phyloP scores from a whole-genome alignment of 768 basidiomycete genomes.

The Suillus decipiens region DNA sequence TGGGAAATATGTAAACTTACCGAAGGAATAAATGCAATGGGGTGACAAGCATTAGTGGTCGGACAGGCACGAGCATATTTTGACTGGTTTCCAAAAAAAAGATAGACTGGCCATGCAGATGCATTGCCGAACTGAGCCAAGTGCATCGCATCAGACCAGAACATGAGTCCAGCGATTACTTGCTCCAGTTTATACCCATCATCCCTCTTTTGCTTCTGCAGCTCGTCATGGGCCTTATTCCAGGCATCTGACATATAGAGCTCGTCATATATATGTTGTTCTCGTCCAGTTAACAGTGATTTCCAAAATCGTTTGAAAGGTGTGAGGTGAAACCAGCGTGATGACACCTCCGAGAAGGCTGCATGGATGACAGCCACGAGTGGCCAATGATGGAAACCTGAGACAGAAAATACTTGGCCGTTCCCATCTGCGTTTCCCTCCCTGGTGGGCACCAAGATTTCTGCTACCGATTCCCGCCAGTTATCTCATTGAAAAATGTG shows the following conservation, averaged over 20 bases:
- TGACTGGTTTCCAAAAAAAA: constrained; percentile 15
- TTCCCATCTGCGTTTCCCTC: not conserved
- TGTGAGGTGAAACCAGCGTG: constrained; percentile 7
- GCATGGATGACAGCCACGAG: constrained; percentile 17
- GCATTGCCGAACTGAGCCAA: constrained; percentile 32
- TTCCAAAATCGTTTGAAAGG: constrained; percentile 4
- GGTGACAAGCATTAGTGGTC: too few species aligned
- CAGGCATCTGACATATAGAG: constrained; percentile 17
- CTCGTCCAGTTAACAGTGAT: not conserved
- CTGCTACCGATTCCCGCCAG: constrained; percentile 14
- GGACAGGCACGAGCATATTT: too few species aligned
- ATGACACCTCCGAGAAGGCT: constrained; percentile 12
- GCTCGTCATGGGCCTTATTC: constrained; percentile 15
- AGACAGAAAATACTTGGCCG: constrained; percentile 6
- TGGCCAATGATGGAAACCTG: constrained; percentile 15
- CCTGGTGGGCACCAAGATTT: constrained; percentile 16
- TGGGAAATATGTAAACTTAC: too few species aligned
- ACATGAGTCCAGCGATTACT: constrained; percentile 25
- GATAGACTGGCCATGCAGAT: constrained; percentile 28
- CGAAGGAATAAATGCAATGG: too few species aligned
- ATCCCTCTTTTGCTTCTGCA: constrained; percentile 20
- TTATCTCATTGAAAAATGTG: constrained; percentile 3
- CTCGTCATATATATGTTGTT: constrained; percentile 15
- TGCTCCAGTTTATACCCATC: constrained; percentile 19
- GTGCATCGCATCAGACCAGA: constrained; percentile 34